These are phyloP conservation scores for Protomyces macrosporus DNA, from an alignment of 1,139 yeast genomes.

Conservation along the genomic window DNA sequence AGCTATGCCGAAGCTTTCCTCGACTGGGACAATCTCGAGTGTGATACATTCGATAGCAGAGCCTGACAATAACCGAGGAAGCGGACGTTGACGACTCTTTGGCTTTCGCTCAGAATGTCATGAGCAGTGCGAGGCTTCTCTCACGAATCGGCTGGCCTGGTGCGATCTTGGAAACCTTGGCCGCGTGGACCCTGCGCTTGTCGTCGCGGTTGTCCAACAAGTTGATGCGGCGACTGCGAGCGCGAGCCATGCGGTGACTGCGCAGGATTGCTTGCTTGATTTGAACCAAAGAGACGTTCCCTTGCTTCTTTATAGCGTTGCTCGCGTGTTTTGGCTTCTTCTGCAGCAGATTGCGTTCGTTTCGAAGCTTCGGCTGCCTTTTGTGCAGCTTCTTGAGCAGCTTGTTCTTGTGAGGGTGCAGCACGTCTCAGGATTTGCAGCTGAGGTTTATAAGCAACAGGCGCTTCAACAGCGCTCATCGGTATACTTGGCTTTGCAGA, in stretches of 20 bases:
- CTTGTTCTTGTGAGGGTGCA: not conserved
- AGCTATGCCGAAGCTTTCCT: no score
- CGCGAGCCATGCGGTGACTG: not conserved
- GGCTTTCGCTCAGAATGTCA: no score
- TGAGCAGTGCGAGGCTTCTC: no score
- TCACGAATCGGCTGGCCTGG: not conserved
- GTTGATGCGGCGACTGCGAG: not conserved
- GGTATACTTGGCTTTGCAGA: not conserved
- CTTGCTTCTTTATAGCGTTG: constrained; percentile 17
- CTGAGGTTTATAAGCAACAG: constrained; percentile 7
- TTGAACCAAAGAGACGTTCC: constrained; percentile 10
- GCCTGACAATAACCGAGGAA: no score
- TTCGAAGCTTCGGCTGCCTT: not conserved
- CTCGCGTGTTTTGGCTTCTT: not conserved
- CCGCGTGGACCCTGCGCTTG: not conserved
- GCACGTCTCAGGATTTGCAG: constrained; percentile 8
- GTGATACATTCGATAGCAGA: no score
- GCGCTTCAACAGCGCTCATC: not conserved
- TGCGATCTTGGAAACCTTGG: not conserved
- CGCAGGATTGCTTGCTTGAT: not conserved
- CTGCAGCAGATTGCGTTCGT: not conserved
- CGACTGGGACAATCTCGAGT: no score
- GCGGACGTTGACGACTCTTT: no score
- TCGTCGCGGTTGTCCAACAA: not conserved
- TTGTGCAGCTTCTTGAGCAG: not conserved